Conservation (phyloP, 23 red algal genomes). For the Gracilaria domingensis region DNA sequence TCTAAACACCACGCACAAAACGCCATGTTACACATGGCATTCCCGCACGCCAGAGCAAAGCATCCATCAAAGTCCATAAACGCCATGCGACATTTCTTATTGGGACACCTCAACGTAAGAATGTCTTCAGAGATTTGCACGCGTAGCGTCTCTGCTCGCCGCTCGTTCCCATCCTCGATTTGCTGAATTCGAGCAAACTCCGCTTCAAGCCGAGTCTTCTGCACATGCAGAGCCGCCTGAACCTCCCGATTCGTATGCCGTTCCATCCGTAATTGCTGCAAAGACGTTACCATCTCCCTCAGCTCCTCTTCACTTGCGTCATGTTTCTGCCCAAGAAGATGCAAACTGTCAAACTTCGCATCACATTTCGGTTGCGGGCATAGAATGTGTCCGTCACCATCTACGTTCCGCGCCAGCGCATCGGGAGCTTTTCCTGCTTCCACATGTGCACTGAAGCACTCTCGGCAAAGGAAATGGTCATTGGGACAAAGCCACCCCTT, state of each 20-base stretch:
- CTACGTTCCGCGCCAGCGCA: neutral
- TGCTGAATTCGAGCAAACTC: slow-evolving; percentile 62
- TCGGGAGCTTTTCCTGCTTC: slow-evolving; percentile 20
- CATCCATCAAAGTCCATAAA: slow-evolving; percentile 70
- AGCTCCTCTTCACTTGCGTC: slow-evolving; percentile 56
- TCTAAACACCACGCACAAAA: slow-evolving; percentile 72
- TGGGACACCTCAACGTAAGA: slow-evolving; percentile 42
- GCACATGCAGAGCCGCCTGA: slow-evolving; percentile 24
- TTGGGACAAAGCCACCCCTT: slow-evolving; percentile 52
- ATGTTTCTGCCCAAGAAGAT: slow-evolving; percentile 39
- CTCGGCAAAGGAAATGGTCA: slow-evolving; percentile 58
- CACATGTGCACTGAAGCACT: slow-evolving; percentile 43
- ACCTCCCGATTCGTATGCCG: slow-evolving; percentile 29
- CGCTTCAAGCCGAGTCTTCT: slow-evolving; percentile 41
- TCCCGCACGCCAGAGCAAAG: slow-evolving; percentile 39
- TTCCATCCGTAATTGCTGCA: slow-evolving; percentile 27
- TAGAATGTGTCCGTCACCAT: slow-evolving; percentile 27
- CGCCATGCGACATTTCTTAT: slow-evolving; percentile 35
- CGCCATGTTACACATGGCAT: neutral
- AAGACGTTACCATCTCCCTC: neutral
- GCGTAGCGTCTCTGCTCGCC: slow-evolving; percentile 12
- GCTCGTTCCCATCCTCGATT: slow-evolving; percentile 32
- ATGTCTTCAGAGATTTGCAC: slow-evolving; percentile 32
- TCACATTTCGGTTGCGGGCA: slow-evolving; percentile 34
- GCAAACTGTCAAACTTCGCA: neutral